Evolutionary conservation across 148 eudicot genomes (phyloP).

Genomic region (Camellia japonica): DNA sequence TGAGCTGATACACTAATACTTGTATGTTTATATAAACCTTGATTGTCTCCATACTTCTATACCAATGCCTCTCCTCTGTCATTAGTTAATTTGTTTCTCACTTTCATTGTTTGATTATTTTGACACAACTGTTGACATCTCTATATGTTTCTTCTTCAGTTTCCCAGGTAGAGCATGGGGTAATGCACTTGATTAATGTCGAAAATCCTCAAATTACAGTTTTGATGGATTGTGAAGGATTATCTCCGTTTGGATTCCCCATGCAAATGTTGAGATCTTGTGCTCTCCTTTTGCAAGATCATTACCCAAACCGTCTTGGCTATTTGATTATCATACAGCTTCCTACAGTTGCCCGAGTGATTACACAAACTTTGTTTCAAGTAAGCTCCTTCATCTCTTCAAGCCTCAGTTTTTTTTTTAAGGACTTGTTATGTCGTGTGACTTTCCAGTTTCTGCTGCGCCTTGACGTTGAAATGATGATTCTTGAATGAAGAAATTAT

Average conservation of each 20-base stretch:
- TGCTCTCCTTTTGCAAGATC: conserved; percentile 65
- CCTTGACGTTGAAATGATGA: neutral
- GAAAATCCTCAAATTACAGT: conserved; percentile 55
- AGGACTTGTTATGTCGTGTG: neutral
- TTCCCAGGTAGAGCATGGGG: conserved; percentile 71
- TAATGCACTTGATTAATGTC: conserved; percentile 42
- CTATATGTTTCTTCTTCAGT: conserved; percentile 29
- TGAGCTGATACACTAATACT: neutral
- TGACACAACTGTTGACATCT: neutral
- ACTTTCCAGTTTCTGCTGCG: neutral
- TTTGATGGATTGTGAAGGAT: conserved; percentile 71
- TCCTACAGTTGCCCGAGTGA: conserved; percentile 50
- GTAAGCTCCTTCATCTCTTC: conserved; percentile 19
- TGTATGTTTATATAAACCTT: neutral
- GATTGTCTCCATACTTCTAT: neutral
- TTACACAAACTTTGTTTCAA: conserved; percentile 59
- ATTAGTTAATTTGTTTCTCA: neutral
- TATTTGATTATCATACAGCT: conserved; percentile 50
- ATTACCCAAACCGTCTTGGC: conserved; percentile 71
- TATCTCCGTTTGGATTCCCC: conserved; percentile 59
- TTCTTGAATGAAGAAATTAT: neutral
- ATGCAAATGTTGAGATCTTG: conserved; percentile 66
- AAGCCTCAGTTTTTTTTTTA: neutral
- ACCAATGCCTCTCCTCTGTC: conserved; percentile 3
- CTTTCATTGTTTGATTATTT: neutral